Base-by-base conservation (phyloP, 768 basidiomycete genomes). In the Chalciporus chontae region DNA sequence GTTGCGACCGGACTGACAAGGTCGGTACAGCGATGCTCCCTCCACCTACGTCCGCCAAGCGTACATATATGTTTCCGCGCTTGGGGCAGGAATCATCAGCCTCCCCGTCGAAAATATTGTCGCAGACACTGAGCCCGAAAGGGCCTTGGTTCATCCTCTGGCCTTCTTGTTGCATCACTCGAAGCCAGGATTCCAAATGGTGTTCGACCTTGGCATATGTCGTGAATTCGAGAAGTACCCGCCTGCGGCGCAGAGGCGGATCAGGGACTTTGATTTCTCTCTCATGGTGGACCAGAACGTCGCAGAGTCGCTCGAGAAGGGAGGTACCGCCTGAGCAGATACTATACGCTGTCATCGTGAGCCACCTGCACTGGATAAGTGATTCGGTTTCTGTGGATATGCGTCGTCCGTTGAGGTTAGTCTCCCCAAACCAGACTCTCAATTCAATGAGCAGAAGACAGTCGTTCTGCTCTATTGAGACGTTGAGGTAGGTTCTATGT, bases 161-260 rank as follows among this genome's bases (percentile, higher is more conserved):
- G 69, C 77, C 2, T 84, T 83, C 62, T 71, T 75, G 47, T 61
- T 83, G 34, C 70, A 67, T 10, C 81, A 84, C 55, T 77, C 78
- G 1, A 50, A 54, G 15, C 71, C 61, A 1, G 61, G 66, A 2
- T 58, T 66, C 11, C 73, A 68, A 26, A 58, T 79, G 45, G 53
- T 81, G 0, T 83, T 84, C 52, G 84, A 84, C 51, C 72, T 84
- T 17, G 82, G 82, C 8, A 68, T 77, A 8, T 74, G 79, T 23
- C 70, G 71, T 38, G 76, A 83, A 52, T 66, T 69, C 57, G 67
- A 74, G 18, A 72, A 65, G 4, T 73, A 68, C 45, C 71, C 77
- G 0, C 75, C 75, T 0, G 57, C 48, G 0, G 50, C 64, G 39
- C 64, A 5, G 70, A 56, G 49, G 48, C 54, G 8, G 45, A 18